phyloP scores from a whole-genome alignment of 257 asterid species.

The Ajuga chamaepitys region DNA sequence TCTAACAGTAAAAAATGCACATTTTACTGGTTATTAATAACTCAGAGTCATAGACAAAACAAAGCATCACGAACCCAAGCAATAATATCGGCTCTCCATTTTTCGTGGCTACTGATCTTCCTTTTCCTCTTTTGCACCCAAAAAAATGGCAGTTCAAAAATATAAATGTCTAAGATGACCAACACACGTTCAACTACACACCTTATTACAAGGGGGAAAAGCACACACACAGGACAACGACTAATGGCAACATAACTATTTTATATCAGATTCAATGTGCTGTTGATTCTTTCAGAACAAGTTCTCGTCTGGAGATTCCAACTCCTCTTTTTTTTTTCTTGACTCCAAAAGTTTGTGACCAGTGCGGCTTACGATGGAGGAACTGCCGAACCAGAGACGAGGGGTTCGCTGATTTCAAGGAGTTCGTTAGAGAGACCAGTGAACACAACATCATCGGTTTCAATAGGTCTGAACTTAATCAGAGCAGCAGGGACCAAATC shows the following conservation, averaged over 20 bases:
- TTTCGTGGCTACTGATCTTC: no score
- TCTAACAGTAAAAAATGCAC: no score
- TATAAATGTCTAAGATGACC: background rate
- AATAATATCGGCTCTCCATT: background rate
- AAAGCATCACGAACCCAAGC: background rate
- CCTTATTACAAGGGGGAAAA: background rate
- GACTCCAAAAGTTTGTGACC: background rate
- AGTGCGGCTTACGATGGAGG: slow-evolving; percentile 14
- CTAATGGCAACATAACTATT: background rate
- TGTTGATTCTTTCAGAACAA: background rate
- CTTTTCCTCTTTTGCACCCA: background rate
- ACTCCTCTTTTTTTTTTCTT: background rate
- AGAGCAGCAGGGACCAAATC: slow-evolving; percentile 93
- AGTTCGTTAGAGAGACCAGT: slow-evolving; percentile 80
- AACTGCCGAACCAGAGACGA: slow-evolving; percentile 44
- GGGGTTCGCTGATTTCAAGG: slow-evolving; percentile 68
- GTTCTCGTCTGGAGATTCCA: background rate
- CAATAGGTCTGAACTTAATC: slow-evolving; percentile 70
- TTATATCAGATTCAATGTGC: background rate
- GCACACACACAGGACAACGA: background rate
- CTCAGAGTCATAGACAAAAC: background rate
- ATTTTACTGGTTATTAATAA: no score
- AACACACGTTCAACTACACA: background rate
- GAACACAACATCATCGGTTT: slow-evolving; percentile 60
- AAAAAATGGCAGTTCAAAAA: background rate